Base-by-base conservation (phyloP, 768 basidiomycete genomes). In the Hirschioporus abietinus region DNA sequence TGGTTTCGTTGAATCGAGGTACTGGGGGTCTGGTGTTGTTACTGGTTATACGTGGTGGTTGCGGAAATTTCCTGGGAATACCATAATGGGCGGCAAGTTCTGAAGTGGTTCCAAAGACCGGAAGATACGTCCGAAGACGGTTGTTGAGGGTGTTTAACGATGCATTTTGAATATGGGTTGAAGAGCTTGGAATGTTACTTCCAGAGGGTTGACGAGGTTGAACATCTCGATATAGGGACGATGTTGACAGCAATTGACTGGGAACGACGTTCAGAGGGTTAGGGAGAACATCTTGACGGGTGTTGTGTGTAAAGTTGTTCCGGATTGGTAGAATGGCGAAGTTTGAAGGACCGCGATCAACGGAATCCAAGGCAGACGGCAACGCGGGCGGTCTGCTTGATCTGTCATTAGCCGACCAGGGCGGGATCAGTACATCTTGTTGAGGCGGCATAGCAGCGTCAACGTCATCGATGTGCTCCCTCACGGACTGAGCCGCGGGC, bases 31-130 rank as follows among this genome's bases (percentile, higher is more conserved):
- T 75, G 65, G 42, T 72, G 74, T 66, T 77, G 71, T 72, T 74
- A 58, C 83, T 81, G 70, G 80, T 81, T 74, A 86, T 85, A 65
- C 85, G 83, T 68, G 90, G 90, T 66, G 86, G 84, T 64, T 85
- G 86, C 60, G 91, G 90, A 62, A 92, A 76, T 69, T 81, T 83
- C 70, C 86, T 84, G 68, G 91, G 90, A 74, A 92, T 86, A 78
- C 90, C 90, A 90, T 91, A 87, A 67, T 91, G 90, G 73, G 86
- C 81, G 72, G 89, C 87, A 66, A 90, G 79, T 79, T 89, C 90
- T 78, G 84, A 83, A 65, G 87, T 78, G 76, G 84, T 84, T 72
- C 80, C 77, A 72, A 90, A 90, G 71, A 90, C 84, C 78, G 81
- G 80, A 66, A 79, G 80, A 57, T 84, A 84, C 80, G 90, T 89